A percentile compares a stretch with the other conserved stretches of the same genome.
Evolutionary conservation across 495 filamentous ascomycete genomes (phyloP).

Genomic region (Thermochaetoides thermophila): DNA sequence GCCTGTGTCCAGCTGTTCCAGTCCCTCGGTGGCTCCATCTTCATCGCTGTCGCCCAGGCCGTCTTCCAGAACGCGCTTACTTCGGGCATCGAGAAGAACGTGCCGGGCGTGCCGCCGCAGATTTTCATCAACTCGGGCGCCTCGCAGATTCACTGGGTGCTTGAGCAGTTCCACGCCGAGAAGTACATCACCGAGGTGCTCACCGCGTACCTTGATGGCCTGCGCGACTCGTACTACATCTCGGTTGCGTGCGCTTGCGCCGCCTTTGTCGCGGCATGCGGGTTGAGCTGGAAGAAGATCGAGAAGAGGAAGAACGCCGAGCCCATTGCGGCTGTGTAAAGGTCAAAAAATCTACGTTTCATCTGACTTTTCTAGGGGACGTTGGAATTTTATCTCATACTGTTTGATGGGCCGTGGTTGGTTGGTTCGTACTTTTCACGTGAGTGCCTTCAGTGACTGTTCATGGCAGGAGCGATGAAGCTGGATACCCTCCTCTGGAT

Average conservation of each 20-base stretch:
- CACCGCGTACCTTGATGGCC: conserved; percentile 28
- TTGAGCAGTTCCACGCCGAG: conserved; percentile 15
- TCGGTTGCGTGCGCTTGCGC: conserved; percentile 23
- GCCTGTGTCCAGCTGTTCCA: conserved; percentile 54
- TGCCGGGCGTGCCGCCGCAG: conserved; percentile 18
- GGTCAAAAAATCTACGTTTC: too few relatives aligned
- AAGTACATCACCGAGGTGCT: conserved; percentile 20
- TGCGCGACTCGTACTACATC: conserved; percentile 32
- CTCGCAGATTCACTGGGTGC: conserved; percentile 24
- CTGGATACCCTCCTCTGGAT: too few relatives aligned
- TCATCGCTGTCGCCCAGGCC: conserved; percentile 49
- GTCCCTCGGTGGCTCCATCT: conserved; percentile 53
- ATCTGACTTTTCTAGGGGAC: too few relatives aligned
- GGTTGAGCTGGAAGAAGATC: conserved; percentile 33
- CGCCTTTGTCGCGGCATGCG: conserved; percentile 25
- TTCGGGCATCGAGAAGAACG: conserved; percentile 12
- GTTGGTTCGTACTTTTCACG: too few relatives aligned
- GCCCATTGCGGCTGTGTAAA: not conserved
- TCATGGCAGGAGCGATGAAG: too few relatives aligned
- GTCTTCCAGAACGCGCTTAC: conserved; percentile 50
- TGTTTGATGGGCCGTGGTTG: too few relatives aligned
- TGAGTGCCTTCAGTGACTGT: too few relatives aligned
- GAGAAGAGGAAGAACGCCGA: conserved; percentile 14
- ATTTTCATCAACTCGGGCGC: conserved; percentile 32
- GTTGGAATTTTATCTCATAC: too few relatives aligned